Evolutionary conservation across 2,329 filamentous ascomycete genomes (phyloP).

Genomic region (Fusarium falciforme): DNA sequence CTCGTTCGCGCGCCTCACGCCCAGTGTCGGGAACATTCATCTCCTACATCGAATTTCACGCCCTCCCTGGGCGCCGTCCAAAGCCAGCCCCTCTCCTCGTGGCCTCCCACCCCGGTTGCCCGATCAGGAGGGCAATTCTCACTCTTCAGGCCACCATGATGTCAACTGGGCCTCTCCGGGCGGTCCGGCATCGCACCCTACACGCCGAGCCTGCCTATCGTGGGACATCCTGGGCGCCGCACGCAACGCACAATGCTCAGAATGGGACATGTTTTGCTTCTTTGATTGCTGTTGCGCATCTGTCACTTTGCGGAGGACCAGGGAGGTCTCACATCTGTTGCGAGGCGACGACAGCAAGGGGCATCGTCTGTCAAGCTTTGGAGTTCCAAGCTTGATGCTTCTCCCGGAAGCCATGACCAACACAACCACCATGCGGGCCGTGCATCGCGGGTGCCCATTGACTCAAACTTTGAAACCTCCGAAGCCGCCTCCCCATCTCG

Average conservation of each 20-base stretch:
- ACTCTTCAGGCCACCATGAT: conserved; percentile 20
- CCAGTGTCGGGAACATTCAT: conserved; percentile 29
- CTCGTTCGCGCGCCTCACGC: conserved; percentile 23
- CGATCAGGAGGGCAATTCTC: conserved; percentile 10
- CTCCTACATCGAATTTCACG: conserved; percentile 22
- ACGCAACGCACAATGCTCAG: background rate
- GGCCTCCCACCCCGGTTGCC: conserved; percentile 24
- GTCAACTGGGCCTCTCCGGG: conserved; percentile 32
- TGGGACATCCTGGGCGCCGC: background rate
- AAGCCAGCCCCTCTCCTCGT: conserved; percentile 11
- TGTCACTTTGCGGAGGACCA: background rate
- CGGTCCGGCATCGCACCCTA: conserved; percentile 35
- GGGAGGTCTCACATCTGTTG: background rate
- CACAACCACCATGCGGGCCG: conserved; percentile 31
- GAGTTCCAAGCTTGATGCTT: conserved; percentile 19
- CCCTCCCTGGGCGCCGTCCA: conserved; percentile 22
- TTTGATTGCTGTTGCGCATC: background rate
- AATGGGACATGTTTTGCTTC: background rate
- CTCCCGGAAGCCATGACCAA: conserved; percentile 11
- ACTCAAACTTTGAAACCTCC: conserved; percentile 17
- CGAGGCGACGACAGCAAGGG: background rate
- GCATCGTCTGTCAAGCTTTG: conserved; percentile 6
- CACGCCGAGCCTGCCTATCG: conserved; percentile 14
- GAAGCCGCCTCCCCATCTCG: conserved; percentile 23
- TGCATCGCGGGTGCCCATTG: conserved; percentile 25